Conservation (phyloP, 306 rosid genomes). For the Heteromeles arbutifolia region DNA sequence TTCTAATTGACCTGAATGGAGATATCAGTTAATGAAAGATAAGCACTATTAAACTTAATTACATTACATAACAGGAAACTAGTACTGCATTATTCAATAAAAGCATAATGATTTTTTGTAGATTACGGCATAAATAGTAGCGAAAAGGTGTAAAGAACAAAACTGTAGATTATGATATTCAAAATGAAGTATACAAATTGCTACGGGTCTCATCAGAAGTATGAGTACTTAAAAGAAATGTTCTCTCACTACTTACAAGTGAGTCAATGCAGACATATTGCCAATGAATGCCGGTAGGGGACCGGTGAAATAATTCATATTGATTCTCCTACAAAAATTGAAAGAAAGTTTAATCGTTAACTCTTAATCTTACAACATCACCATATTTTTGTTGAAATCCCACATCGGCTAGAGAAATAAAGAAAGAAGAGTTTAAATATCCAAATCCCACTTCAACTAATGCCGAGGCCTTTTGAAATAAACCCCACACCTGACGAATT, state of each 20-base stretch:
- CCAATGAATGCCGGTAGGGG: slow-evolving; percentile 17
- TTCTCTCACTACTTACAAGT: slow-evolving; percentile 4
- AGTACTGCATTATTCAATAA: too few species aligned
- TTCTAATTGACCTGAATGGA: slow-evolving; percentile 10
- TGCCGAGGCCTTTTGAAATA: fast-evolving
- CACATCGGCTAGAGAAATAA: too few species aligned
- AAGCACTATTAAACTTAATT: too few species aligned
- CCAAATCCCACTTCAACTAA: too few species aligned
- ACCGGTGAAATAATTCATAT: slow-evolving; percentile 17
- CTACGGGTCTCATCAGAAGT: background rate
- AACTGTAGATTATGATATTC: background rate
- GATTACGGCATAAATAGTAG: too few species aligned
- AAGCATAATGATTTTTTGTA: too few species aligned
- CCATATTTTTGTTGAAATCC: too few species aligned
- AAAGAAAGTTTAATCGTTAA: background rate
- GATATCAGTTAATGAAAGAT: background rate
- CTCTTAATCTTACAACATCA: too few species aligned
- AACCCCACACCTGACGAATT: too few species aligned
- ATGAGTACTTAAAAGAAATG: background rate
- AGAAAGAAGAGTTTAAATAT: too few species aligned
- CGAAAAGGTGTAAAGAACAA: background rate
- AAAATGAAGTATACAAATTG: background rate
- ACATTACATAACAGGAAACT: too few species aligned
- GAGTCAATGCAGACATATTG: background rate
- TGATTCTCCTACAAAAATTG: slow-evolving; percentile 3